Evolutionary conservation across 331 rosid genomes (phyloP).

Genomic region (Cucumis variabilis): DNA sequence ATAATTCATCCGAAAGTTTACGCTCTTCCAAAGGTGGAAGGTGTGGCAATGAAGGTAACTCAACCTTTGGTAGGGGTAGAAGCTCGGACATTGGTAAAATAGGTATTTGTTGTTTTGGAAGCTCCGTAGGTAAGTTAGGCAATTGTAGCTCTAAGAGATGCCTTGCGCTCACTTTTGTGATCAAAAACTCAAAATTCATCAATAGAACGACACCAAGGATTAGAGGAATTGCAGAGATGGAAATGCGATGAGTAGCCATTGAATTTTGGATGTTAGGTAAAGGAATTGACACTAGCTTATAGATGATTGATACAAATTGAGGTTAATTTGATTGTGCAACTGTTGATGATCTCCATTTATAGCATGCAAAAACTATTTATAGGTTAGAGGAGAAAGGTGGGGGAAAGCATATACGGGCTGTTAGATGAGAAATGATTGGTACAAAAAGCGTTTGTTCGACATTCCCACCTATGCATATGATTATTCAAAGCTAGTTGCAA

Average conservation of each 20-base stretch:
- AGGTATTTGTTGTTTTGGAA: slow-evolving; percentile 1
- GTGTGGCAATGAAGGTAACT: no score
- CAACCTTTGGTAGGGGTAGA: neutral
- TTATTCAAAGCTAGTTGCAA: no score
- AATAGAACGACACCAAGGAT: neutral
- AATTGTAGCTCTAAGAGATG: neutral
- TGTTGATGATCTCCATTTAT: no score
- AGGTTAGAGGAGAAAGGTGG: no score
- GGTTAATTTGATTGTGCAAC: no score
- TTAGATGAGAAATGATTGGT: neutral
- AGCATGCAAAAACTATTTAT: no score
- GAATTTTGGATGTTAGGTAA: no score
- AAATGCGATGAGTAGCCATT: neutral
- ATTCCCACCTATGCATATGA: neutral
- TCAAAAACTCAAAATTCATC: neutral
- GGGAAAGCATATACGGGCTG: no score
- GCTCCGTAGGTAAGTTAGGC: neutral
- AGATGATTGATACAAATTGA: no score
- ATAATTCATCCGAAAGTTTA: no score
- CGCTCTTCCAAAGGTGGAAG: no score
- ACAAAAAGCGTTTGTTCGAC: neutral
- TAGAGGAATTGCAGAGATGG: neutral
- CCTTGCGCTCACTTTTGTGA: neutral
- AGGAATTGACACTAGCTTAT: no score
- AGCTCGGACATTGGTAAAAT: neutral